Evolutionary conservation across 2,329 filamentous ascomycete species (phyloP).

Genomic region (Hypoxylon sp.): DNA sequence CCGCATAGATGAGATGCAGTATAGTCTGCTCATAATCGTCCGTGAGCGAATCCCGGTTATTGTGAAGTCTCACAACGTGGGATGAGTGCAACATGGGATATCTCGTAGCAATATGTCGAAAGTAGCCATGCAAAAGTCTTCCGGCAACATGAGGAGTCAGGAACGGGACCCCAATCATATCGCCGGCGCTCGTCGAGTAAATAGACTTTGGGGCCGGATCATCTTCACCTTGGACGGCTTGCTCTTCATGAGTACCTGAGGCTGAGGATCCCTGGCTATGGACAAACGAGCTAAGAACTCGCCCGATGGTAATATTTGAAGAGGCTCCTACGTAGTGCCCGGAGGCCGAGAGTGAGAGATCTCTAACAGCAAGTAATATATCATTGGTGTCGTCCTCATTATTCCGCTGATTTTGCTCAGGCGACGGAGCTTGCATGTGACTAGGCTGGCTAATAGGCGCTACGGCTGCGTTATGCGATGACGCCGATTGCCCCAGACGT

Average conservation of each 20-base stretch:
- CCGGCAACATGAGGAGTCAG: conserved; percentile 49
- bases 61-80: conserved; percentile 49
- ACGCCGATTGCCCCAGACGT: conserved; percentile 36
- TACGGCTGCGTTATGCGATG: conserved; percentile 37
- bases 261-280: conserved; percentile 46
- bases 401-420: conserved; percentile 35
- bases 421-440: conserved; percentile 13
- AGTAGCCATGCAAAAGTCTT: conserved; percentile 51
- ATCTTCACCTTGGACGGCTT: conserved; percentile 39
- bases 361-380: conserved; percentile 50
- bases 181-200: conserved; percentile 45
- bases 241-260: conserved; percentile 38
- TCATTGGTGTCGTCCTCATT: conserved; percentile 52
- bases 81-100: conserved; percentile 51
- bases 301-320: conserved; percentile 54
- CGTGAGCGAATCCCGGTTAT: conserved; percentile 48
- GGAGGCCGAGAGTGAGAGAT: conserved; percentile 52
- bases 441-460: conserved; percentile 19
- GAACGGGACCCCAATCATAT: conserved; percentile 50
- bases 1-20: conserved; percentile 51
- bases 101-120: conserved; percentile 52
- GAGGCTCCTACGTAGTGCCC: conserved; percentile 53
- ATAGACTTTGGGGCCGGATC: conserved; percentile 53
- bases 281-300: conserved; percentile 53
- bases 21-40: conserved; percentile 51